A percentile compares a stretch with the other conserved stretches of the same genome.
Conservation (phyloP, 768 basidiomycete species). For the Auricularia sp. region DNA sequence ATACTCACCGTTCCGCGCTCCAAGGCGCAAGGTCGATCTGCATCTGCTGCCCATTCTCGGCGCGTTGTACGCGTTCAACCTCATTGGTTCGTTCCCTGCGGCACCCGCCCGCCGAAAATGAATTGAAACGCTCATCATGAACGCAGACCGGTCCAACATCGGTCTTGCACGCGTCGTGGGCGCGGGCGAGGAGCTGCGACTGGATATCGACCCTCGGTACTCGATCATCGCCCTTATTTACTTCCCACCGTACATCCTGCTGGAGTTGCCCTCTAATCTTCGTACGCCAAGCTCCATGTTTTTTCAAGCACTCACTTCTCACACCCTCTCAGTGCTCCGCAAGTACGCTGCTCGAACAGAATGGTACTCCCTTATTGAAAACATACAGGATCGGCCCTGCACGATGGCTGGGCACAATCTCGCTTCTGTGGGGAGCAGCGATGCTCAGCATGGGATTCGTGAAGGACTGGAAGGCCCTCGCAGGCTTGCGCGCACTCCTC, state of each 20-base stretch:
- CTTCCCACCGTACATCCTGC: not conserved
- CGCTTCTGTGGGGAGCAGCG: conserved; percentile 15
- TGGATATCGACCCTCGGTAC: not conserved
- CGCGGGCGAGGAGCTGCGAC: not conserved
- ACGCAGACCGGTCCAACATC: not conserved
- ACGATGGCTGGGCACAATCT: not conserved
- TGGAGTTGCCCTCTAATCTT: not conserved
- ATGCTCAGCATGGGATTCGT: conserved; percentile 20
- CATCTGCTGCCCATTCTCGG: conserved; percentile 5
- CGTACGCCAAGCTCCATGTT: not conserved
- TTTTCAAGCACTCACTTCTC: not conserved
- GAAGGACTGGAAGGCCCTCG: conserved; percentile 19
- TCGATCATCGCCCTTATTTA: not conserved
- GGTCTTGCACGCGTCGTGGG: not conserved
- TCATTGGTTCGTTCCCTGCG: conserved; percentile 12
- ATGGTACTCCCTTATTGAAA: not conserved
- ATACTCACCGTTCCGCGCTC: too few relatives aligned
- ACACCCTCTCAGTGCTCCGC: not conserved
- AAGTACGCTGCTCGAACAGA: not conserved
- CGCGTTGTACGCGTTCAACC: conserved; percentile 5
- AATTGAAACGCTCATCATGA: not conserved
- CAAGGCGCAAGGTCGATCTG: conserved; percentile 4
- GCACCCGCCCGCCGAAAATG: not conserved
- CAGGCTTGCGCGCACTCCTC: conserved; percentile 17
- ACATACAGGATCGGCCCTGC: not conserved